phyloP scores from a whole-genome alignment of 2,329 filamentous ascomycete genomes.

The Alternaria panax region DNA sequence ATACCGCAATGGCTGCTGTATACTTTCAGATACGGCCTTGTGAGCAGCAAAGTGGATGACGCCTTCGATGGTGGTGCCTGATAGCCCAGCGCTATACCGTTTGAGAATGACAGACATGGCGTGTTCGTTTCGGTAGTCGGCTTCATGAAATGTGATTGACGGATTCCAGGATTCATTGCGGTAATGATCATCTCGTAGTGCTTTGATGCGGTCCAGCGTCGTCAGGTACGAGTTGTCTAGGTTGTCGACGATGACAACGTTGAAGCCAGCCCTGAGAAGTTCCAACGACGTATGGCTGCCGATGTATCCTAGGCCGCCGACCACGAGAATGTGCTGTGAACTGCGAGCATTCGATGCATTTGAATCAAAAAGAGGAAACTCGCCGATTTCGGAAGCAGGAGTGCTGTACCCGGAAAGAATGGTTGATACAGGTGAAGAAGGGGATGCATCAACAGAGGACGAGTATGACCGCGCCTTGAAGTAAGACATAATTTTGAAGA shows the following conservation, averaged over 20 bases:
- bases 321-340: constrained; percentile 18
- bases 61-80: constrained; percentile 56
- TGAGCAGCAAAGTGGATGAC: constrained; percentile 72
- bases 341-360: not conserved
- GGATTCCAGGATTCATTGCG: constrained; percentile 32
- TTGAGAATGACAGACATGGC: constrained; percentile 14
- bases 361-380: not conserved
- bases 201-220: constrained; percentile 37
- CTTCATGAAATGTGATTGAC: constrained; percentile 51
- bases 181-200: constrained; percentile 2
- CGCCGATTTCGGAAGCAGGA: not conserved
- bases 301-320: constrained; percentile 60
- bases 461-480: not conserved
- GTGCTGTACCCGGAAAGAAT: not conserved
- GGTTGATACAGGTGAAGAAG: not conserved
- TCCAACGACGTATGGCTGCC: constrained; percentile 61
- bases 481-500: not conserved
- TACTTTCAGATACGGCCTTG: constrained; percentile 69
- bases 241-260: constrained; percentile 55
- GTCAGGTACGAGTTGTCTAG: constrained; percentile 49
- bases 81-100: constrained; percentile 30
- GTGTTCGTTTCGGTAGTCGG: constrained; percentile 51
- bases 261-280: constrained; percentile 58
- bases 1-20: constrained; percentile 64
- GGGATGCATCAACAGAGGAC: not conserved